Conservation (phyloP, 306 rosid genomes). For the Gillenia trifoliata region DNA sequence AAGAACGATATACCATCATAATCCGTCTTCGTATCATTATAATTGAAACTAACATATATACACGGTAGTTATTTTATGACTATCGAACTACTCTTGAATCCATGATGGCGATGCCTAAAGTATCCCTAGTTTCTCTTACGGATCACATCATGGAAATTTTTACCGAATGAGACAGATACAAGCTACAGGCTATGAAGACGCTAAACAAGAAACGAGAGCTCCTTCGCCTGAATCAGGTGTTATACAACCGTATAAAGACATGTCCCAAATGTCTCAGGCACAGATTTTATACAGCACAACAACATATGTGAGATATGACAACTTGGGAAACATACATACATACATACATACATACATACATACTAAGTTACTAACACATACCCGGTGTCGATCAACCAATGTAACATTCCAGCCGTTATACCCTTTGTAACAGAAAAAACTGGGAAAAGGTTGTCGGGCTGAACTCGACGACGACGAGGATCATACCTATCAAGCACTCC, state of each 20-base stretch:
- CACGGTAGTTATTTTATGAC: neutral
- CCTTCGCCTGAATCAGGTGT: neutral
- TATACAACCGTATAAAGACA: no score
- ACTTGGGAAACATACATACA: no score
- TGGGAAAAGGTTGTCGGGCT: slow-evolving; percentile 89
- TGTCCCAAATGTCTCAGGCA: neutral
- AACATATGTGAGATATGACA: no score
- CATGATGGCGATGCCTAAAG: neutral
- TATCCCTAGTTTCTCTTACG: neutral
- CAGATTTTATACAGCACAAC: neutral
- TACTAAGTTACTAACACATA: slow-evolving; percentile 39
- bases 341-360: no score
- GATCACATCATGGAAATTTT: neutral
- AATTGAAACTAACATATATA: neutral
- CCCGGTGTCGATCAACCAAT: slow-evolving; percentile 96
- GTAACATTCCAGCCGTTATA: slow-evolving; percentile 89
- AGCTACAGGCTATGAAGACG: neutral
- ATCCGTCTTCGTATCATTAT: neutral
- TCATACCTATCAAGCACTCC: slow-evolving; percentile 96
- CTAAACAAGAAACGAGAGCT: neutral
- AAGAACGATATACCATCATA: neutral
- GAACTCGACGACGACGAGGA: slow-evolving; percentile 99
- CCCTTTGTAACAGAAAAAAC: slow-evolving; percentile 95
- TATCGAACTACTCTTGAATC: neutral
- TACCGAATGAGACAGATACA: neutral